Evolutionary conservation across 2,329 filamentous ascomycete genomes (phyloP).

Genomic region (Aspergillus sclerotialis): DNA sequence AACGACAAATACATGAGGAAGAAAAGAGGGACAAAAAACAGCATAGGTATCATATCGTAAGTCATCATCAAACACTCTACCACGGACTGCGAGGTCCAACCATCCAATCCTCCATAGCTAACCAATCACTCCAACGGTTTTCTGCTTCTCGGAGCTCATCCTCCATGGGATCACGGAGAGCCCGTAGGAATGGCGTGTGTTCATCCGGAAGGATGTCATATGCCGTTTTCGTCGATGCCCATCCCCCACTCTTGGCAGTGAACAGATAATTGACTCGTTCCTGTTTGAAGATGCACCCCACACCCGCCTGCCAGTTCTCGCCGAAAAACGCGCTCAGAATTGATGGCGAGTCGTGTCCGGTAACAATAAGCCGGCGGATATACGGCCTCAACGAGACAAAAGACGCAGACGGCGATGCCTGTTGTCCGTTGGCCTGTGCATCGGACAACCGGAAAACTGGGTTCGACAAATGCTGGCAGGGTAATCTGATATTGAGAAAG

Average conservation of each 20-base stretch:
- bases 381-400: constrained; percentile 71
- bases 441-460: constrained; percentile 32
- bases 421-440: constrained; percentile 25
- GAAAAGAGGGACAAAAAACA: too few relatives aligned
- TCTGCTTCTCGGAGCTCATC: constrained; percentile 78
- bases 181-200: constrained; percentile 76
- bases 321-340: constrained; percentile 91
- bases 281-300: constrained; percentile 75
- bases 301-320: constrained; percentile 71
- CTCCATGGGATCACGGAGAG: constrained; percentile 66
- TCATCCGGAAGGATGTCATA: constrained; percentile 85
- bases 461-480: constrained; percentile 60
- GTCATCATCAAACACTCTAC: constrained; percentile 10
- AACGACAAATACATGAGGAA: too few relatives aligned
- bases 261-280: constrained; percentile 93
- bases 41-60: not conserved
- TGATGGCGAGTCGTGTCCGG: constrained; percentile 76
- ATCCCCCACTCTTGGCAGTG: constrained; percentile 83
- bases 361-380: constrained; percentile 85
- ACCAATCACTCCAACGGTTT: constrained; percentile 83
- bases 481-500: constrained; percentile 85
- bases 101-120: constrained; percentile 99
- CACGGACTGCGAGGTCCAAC: constrained; percentile 59
- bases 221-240: constrained; percentile 78
- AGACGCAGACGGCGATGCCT: constrained; percentile 17